Conservation (phyloP, 805 yeast genomes). For the Ogataea nitratoaversa region DNA sequence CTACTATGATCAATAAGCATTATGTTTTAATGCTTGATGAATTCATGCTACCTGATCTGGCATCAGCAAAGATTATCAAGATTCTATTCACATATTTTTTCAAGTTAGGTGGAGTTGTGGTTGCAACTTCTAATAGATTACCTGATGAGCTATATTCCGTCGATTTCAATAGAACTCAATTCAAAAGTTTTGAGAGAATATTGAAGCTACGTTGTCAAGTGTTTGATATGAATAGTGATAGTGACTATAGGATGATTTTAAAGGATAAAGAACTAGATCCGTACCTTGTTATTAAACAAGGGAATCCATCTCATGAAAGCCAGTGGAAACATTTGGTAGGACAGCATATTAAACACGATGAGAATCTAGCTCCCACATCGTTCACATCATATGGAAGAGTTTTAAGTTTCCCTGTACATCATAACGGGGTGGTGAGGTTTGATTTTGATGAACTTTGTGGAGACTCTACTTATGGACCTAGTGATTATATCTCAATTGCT, state of each 20-base stretch:
- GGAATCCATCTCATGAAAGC: conserved; percentile 21
- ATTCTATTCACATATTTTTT: conserved; percentile 64
- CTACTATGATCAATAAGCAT: conserved; percentile 52
- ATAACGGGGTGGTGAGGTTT: conserved; percentile 41
- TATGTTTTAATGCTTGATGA: conserved; percentile 66
- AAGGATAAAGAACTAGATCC: conserved; percentile 24
- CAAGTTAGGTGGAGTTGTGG: conserved; percentile 69
- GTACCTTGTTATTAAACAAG: conserved; percentile 32
- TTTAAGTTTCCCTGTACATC: conserved; percentile 40
- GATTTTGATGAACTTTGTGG: conserved; percentile 53
- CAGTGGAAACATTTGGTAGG: conserved; percentile 36
- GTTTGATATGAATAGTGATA: conserved; percentile 54
- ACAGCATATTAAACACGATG: conserved; percentile 7
- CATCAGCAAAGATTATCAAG: conserved; percentile 66
- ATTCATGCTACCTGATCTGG: conserved; percentile 73
- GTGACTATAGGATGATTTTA: conserved; percentile 49
- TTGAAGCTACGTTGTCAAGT: conserved; percentile 56
- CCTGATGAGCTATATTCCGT: conserved; percentile 71
- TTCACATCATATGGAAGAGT: conserved; percentile 55
- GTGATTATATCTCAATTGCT: conserved; percentile 67
- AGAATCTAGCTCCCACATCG: conserved; percentile 15
- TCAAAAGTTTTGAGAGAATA: conserved; percentile 52
- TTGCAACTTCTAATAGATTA: conserved; percentile 68
- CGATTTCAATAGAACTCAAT: conserved; percentile 55
- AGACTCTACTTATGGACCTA: conserved; percentile 51